phyloP scores from a whole-genome alignment of 768 basidiomycete species.

The Daedalea quercina region DNA sequence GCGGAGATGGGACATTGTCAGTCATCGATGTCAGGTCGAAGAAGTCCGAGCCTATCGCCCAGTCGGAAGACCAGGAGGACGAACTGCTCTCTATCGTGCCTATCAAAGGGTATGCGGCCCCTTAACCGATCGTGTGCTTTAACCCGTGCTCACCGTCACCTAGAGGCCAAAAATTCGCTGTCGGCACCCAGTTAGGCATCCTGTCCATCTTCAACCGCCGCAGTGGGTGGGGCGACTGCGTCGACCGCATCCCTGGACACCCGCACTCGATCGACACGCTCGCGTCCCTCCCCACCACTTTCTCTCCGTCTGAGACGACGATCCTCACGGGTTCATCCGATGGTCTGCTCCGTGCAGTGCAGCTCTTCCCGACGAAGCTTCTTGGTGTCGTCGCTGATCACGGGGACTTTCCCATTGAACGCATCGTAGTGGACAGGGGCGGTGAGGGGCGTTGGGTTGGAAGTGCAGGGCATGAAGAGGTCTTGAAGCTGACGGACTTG shows the following conservation, averaged over 20 bases:
- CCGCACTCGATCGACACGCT: conserved; percentile 88
- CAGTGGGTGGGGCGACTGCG: conserved; percentile 88
- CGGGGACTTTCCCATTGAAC: conserved; percentile 87
- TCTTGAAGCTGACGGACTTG: conserved; percentile 78
- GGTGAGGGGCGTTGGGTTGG: conserved; percentile 79
- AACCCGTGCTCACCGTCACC: background rate
- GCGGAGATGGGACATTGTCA: conserved; percentile 90
- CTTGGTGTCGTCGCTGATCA: conserved; percentile 89
- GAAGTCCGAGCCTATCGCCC: conserved; percentile 67
- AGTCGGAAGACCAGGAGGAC: conserved; percentile 95
- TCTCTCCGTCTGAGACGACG: conserved; percentile 54
- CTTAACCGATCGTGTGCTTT: background rate
- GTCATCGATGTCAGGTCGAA: conserved; percentile 88
- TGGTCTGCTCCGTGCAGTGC: conserved; percentile 75
- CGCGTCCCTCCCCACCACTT: conserved; percentile 58
- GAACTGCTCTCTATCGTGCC: conserved; percentile 81
- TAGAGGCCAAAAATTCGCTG: conserved; percentile 70
- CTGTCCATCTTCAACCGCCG: conserved; percentile 84
- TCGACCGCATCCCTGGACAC: conserved; percentile 89
- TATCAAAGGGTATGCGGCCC: conserved; percentile 62
- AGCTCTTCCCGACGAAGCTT: conserved; percentile 84
- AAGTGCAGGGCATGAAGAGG: conserved; percentile 87
- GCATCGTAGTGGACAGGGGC: conserved; percentile 59
- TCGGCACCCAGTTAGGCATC: conserved; percentile 87
- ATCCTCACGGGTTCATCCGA: conserved; percentile 91